phyloP scores from a whole-genome alignment of 371 early-diverging fungal genomes.

The Umbelopsis sp. region DNA sequence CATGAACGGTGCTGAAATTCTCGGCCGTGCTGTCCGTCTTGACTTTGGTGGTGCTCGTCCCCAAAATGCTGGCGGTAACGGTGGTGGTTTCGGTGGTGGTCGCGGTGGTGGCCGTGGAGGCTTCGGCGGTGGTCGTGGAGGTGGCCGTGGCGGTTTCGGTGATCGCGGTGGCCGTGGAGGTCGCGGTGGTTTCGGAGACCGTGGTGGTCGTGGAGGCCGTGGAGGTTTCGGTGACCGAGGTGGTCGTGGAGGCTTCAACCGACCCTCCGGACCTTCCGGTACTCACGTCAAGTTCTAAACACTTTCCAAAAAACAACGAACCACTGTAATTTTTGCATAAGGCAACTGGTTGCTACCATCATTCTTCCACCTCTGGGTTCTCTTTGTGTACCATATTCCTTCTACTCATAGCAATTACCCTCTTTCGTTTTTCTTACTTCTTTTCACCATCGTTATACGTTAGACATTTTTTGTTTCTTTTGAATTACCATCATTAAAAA shows the following conservation, averaged over 20 bases:
- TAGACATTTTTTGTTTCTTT: constrained; percentile 12
- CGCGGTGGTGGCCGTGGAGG: constrained; percentile 40
- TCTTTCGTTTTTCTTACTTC: constrained; percentile 13
- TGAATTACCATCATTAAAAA: constrained; percentile 17
- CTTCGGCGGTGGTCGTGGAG: constrained; percentile 52
- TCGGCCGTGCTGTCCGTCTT: constrained; percentile 72
- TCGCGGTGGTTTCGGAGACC: constrained; percentile 47
- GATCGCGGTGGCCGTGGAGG: constrained; percentile 52
- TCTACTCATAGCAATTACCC: constrained; percentile 26
- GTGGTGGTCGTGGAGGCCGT: constrained; percentile 55
- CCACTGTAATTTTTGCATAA: constrained; percentile 12
- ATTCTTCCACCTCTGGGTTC: constrained; percentile 12
- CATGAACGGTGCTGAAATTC: constrained; percentile 68
- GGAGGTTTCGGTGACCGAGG: constrained; percentile 25
- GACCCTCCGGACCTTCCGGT: constrained; percentile 46
- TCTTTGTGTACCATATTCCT: constrained; percentile 17
- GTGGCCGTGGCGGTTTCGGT: constrained; percentile 22
- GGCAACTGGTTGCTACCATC: constrained; percentile 15
- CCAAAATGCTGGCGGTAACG: constrained; percentile 22
- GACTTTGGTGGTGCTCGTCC: constrained; percentile 59
- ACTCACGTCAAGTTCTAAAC: constrained; percentile 27
- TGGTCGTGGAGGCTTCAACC: constrained; percentile 36
- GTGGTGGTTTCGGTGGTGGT: constrained; percentile 26
- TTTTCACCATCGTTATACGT: constrained; percentile 21
- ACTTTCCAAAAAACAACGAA: neutral